Evolutionary conservation across 768 basidiomycete species (phyloP).

Genomic region (Hysterangium stoloniferum): DNA sequence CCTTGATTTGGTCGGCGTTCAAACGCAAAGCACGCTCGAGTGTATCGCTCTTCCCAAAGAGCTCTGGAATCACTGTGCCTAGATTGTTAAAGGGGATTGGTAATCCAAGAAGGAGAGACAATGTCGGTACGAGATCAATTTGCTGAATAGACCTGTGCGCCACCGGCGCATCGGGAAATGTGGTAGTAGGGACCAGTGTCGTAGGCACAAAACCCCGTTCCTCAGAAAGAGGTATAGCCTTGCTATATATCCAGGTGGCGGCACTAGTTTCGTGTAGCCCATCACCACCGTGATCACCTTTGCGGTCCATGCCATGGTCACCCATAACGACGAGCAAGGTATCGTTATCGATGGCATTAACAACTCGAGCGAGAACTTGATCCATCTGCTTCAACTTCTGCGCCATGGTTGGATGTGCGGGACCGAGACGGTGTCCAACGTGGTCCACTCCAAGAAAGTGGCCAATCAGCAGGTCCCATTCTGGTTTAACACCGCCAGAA

Average conservation of each 20-base stretch:
- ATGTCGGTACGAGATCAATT: slow-evolving; percentile 85
- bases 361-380: slow-evolving; percentile 60
- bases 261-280: slow-evolving; percentile 76
- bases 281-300: slow-evolving; percentile 95
- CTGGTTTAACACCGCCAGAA: no score
- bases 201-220: slow-evolving; percentile 32
- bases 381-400: slow-evolving; percentile 88
- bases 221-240: slow-evolving; percentile 40
- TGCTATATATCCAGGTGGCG: slow-evolving; percentile 90
- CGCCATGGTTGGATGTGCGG: slow-evolving; percentile 79
- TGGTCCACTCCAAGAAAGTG: slow-evolving; percentile 97
- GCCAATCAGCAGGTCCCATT: slow-evolving; percentile 85
- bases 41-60: slow-evolving; percentile 55
- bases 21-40: slow-evolving; percentile 56
- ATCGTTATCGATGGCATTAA: slow-evolving; percentile 70
- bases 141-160: slow-evolving; percentile 72
- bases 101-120: slow-evolving; percentile 84
- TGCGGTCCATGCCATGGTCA: slow-evolving; percentile 94
- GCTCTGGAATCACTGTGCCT: slow-evolving; percentile 83
- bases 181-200: slow-evolving; percentile 42
- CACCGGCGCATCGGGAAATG: slow-evolving; percentile 44
- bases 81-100: slow-evolving; percentile 96
- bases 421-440: slow-evolving; percentile 90
- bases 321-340: slow-evolving; percentile 89
- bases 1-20: slow-evolving; percentile 69